These are phyloP conservation scores for Ilyonectria sp. DNA, from an alignment of 2,329 filamentous ascomycete genomes.

Conservation along the genomic window DNA sequence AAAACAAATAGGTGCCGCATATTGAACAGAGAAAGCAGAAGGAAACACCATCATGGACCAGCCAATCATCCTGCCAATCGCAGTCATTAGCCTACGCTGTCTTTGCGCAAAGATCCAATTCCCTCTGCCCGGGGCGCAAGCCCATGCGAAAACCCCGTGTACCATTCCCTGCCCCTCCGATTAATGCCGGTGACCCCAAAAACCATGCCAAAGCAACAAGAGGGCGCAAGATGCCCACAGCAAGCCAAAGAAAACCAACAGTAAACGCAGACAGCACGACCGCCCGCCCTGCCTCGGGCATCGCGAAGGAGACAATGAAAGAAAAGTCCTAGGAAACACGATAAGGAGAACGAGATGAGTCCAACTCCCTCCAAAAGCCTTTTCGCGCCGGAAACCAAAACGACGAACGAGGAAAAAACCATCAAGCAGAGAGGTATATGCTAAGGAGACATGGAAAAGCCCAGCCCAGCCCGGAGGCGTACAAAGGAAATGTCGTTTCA, in stretches of 20 bases:
- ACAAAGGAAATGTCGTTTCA: conserved; percentile 67
- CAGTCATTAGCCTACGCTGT: conserved; percentile 63
- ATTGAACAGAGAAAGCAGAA: conserved; percentile 59
- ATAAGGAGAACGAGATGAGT: conserved; percentile 44
- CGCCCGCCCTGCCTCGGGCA: conserved; percentile 56
- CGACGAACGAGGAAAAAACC: conserved; percentile 49
- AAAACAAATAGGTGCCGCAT: conserved; percentile 57
- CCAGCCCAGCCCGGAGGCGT: conserved; percentile 40
- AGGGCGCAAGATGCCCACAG: conserved; percentile 34
- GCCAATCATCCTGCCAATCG: conserved; percentile 61
- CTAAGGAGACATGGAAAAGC: conserved; percentile 47
- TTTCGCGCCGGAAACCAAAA: conserved; percentile 41
- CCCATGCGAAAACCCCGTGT: conserved; percentile 49
- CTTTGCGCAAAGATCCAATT: conserved; percentile 51
- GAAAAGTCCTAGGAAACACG: conserved; percentile 46
- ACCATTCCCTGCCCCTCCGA: conserved; percentile 46
- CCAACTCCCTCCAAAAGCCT: conserved; percentile 49
- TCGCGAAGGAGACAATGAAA: conserved; percentile 51
- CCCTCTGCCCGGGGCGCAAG: conserved; percentile 46
- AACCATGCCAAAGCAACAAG: conserved; percentile 43
- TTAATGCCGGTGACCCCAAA: conserved; percentile 48
- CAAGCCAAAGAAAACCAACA: conserved; percentile 37
- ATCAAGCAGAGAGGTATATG: conserved; percentile 52
- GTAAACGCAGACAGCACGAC: conserved; percentile 45
- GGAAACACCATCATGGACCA: conserved; percentile 64